Percentiles rank a stretch among this genome's conserved stretches.
phyloP scores from a whole-genome alignment of 2,329 filamentous ascomycete species.

The Arthrinium puccinioides region DNA sequence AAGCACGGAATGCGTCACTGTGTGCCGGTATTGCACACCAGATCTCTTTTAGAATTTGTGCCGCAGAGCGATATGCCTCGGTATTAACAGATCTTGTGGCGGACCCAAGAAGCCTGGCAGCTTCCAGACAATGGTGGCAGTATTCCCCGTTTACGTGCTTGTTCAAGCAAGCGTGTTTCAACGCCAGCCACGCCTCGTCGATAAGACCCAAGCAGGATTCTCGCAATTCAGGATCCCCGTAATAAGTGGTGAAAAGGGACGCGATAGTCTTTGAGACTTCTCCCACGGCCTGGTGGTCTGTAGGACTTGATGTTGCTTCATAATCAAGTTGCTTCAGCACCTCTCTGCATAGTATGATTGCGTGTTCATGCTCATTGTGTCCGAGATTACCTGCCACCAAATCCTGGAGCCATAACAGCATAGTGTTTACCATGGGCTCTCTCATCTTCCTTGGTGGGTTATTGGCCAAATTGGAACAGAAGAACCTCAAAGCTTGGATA shows the following conservation, averaged over 20 bases:
- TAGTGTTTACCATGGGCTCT: neutral
- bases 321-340: neutral
- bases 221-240: neutral
- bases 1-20: neutral
- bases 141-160: neutral
- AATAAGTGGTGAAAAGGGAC: neutral
- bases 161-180: neutral
- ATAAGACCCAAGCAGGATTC: neutral
- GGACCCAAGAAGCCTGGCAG: neutral
- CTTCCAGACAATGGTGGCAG: neutral
- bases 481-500: neutral
- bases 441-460: neutral
- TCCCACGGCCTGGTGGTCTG: neutral
- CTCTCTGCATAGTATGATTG: neutral
- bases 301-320: neutral
- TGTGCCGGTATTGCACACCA: neutral
- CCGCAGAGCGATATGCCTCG: neutral
- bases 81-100: neutral
- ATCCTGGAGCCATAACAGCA: neutral
- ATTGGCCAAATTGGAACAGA: neutral
- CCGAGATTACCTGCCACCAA: neutral
- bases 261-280: neutral
- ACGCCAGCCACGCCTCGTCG: neutral
- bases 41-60: neutral
- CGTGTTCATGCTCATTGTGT: neutral